Percentiles rank a stretch among this genome's conserved stretches.
Evolutionary conservation across 164 flowering plant species (phyloP).

Genomic region (Echeveria elegans): DNA sequence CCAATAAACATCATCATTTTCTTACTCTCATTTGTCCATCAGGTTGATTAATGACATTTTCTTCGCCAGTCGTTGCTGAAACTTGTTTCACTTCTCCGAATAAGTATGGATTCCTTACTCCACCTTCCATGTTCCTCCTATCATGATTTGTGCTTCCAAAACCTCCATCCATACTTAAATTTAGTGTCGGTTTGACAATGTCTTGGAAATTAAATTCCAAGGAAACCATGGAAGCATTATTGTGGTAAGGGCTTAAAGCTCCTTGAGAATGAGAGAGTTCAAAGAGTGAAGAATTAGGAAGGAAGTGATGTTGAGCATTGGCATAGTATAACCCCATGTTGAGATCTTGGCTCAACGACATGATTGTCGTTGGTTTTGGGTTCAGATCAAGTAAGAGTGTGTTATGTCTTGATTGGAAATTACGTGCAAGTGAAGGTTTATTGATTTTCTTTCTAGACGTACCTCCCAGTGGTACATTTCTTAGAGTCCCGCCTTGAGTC

Average conservation of each 20-base stretch:
- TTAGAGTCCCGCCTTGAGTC: conserved; percentile 4
- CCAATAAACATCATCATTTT: neutral
- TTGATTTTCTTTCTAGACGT: neutral
- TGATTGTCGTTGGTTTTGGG: neutral
- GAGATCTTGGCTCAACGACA: neutral
- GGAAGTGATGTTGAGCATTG: conserved; percentile 3
- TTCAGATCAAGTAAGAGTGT: neutral
- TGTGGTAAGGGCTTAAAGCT: conserved; percentile 3
- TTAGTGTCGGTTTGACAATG: neutral
- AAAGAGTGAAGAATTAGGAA: neutral
- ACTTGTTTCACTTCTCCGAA: neutral
- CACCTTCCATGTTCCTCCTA: neutral
- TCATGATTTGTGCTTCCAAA: neutral
- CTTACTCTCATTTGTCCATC: neutral
- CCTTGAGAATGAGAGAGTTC: neutral
- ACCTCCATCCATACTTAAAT: conserved; percentile 1
- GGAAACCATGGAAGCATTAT: neutral
- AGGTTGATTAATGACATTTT: neutral
- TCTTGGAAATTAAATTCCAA: neutral
- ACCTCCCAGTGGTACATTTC: conserved; percentile 5
- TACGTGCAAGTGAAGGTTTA: neutral
- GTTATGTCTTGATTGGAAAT: neutral
- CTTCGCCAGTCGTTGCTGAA: neutral
- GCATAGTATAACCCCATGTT: conserved; percentile 5
- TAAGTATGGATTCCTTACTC: neutral